A percentile compares a stretch with the other conserved stretches of the same genome.
Conservation (phyloP, 805 yeast genomes). For the Hanseniaspora taiwanica region DNA sequence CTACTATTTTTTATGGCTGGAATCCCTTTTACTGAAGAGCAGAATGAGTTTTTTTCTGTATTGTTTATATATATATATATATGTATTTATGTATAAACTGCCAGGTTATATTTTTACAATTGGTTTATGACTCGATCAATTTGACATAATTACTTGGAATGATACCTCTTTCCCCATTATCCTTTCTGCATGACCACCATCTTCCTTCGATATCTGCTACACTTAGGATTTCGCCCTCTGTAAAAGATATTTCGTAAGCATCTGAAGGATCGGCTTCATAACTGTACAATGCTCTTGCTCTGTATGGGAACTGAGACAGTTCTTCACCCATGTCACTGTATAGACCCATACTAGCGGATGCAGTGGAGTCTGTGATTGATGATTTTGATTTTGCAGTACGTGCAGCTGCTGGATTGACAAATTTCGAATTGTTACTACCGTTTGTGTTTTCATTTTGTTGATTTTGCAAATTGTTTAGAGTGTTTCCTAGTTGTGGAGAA, state of each 20-base stretch:
- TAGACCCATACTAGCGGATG: constrained; percentile 24
- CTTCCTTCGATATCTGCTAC: constrained; percentile 89
- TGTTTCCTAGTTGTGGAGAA: constrained; percentile 3
- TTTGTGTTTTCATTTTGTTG: not conserved
- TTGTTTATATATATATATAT: not conserved
- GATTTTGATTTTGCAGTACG: not conserved
- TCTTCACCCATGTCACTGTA: constrained; percentile 25
- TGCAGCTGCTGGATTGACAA: constrained; percentile 8
- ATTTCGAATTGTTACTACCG: constrained; percentile 5
- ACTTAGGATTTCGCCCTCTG: constrained; percentile 80
- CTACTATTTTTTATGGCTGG: constrained; percentile 77
- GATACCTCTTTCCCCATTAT: constrained; percentile 87
- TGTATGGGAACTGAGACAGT: constrained; percentile 46
- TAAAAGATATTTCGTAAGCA: constrained; percentile 81
- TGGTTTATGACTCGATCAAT: constrained; percentile 30
- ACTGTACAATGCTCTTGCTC: constrained; percentile 75
- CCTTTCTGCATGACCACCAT: constrained; percentile 96
- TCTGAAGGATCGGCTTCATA: constrained; percentile 88
- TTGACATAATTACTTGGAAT: constrained; percentile 93
- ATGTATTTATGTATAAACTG: not conserved
- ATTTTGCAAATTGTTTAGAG: constrained; percentile 2
- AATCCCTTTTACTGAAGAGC: constrained; percentile 46
- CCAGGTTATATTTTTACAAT: not conserved
- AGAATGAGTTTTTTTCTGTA: not conserved
- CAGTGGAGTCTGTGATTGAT: constrained; percentile 10